Conservation (phyloP, 2,329 filamentous ascomycete species). For the Calonectria pseudoturangicola region DNA sequence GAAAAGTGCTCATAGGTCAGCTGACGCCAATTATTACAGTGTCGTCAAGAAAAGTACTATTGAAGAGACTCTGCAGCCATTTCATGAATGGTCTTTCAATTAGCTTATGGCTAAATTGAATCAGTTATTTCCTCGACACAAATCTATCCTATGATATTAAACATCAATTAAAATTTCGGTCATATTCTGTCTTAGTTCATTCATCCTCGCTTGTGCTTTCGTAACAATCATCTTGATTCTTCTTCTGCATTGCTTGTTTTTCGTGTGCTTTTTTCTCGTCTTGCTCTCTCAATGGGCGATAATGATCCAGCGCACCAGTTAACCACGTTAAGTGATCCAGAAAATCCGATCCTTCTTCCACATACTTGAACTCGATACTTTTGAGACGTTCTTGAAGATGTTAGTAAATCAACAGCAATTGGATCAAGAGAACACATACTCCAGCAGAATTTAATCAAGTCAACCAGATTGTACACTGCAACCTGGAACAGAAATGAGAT, state of each 20-base stretch:
- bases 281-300: neutral
- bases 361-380: too few species aligned
- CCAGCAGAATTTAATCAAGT: neutral
- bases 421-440: neutral
- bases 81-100: too few species aligned
- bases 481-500: neutral
- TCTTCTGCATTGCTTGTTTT: too few species aligned
- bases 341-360: neutral
- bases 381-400: neutral
- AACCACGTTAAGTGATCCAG: neutral
- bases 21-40: too few species aligned
- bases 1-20: too few species aligned
- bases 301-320: neutral
- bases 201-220: neutral
- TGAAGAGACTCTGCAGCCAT: too few species aligned
- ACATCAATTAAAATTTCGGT: neutral
- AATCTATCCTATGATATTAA: too few species aligned
- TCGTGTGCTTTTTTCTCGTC: neutral
- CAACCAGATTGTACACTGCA: neutral
- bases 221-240: too few species aligned
- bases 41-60: too few species aligned
- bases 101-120: too few species aligned
- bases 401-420: neutral
- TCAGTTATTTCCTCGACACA: too few species aligned
- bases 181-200: too few species aligned